Percentiles rank a stretch among this genome's conserved stretches.
Evolutionary conservation across 805 yeast species (phyloP).

Genomic region (Candida ponderosae): DNA sequence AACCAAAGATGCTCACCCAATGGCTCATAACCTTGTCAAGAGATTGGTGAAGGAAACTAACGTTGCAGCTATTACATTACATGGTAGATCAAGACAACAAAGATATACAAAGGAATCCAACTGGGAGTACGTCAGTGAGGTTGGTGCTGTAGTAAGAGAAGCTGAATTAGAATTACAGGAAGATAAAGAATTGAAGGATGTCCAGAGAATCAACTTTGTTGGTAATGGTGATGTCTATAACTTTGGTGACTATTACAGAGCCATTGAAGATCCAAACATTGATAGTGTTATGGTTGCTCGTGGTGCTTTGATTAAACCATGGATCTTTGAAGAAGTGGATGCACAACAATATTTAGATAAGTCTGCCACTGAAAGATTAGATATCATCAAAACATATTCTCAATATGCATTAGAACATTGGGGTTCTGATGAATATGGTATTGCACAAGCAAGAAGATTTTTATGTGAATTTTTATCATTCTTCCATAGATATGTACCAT

Average conservation of each 20-base stretch:
- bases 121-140: slow-evolving; percentile 81
- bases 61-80: slow-evolving; percentile 86
- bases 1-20: slow-evolving; percentile 72
- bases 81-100: slow-evolving; percentile 95
- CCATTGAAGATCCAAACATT: slow-evolving; percentile 55
- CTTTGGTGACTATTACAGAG: slow-evolving; percentile 81
- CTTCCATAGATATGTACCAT: slow-evolving; percentile 90
- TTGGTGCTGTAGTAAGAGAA: slow-evolving; percentile 60
- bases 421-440: slow-evolving; percentile 96
- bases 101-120: slow-evolving; percentile 87
- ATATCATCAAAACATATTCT: slow-evolving; percentile 60
- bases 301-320: slow-evolving; percentile 96
- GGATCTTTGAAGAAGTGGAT: slow-evolving; percentile 96
- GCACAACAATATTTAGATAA: slow-evolving; percentile 86
- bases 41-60: slow-evolving; percentile 72
- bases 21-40: slow-evolving; percentile 72
- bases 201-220: slow-evolving; percentile 66
- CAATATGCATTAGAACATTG: slow-evolving; percentile 87
- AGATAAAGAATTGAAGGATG: slow-evolving; percentile 49
- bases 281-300: slow-evolving; percentile 97
- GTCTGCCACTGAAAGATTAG: slow-evolving; percentile 82
- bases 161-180: slow-evolving; percentile 48
- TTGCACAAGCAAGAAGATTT: slow-evolving; percentile 79
- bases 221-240: slow-evolving; percentile 95
- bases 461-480: slow-evolving; percentile 92